Evolutionary conservation across 2,329 filamentous ascomycete genomes (phyloP).

Genomic region (Pseudocercospora musae): DNA sequence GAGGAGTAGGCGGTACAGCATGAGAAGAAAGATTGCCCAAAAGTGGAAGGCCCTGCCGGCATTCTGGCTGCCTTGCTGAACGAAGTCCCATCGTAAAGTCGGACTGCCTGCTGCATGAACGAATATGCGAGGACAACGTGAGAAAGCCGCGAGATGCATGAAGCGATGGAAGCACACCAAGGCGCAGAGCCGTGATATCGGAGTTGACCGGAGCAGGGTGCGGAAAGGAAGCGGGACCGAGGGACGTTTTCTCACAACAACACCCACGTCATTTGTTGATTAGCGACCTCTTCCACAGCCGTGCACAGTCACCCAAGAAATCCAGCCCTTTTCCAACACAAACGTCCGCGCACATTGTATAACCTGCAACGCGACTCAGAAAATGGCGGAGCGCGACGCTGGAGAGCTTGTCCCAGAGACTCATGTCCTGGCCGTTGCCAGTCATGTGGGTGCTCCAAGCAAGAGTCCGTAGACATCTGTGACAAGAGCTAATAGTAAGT

Average conservation of each 20-base stretch:
- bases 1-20: conserved; percentile 51
- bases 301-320: conserved; percentile 1
- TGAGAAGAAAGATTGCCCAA: neutral
- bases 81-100: neutral
- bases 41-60: neutral
- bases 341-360: neutral
- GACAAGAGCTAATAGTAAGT: conserved; percentile 21
- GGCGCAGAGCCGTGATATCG: neutral
- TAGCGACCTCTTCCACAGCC: conserved; percentile 3
- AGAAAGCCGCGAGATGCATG: neutral
- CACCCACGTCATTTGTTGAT: conserved; percentile 19
- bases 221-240: neutral
- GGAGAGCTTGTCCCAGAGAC: conserved; percentile 53
- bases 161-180: neutral
- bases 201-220: neutral
- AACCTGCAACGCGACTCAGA: neutral
- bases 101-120: neutral
- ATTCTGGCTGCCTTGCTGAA: neutral
- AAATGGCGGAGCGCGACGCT: conserved; percentile 18
- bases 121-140: neutral
- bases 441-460: conserved; percentile 69
- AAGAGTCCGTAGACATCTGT: conserved; percentile 18
- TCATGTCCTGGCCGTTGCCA: conserved; percentile 80
- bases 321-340: neutral
- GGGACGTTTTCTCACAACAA: neutral